Evolutionary conservation across 2,329 filamentous ascomycete species (phyloP), one percentile per base, ranked within the genome.

Genomic region (Colletotrichum chrysophilum): DNA sequence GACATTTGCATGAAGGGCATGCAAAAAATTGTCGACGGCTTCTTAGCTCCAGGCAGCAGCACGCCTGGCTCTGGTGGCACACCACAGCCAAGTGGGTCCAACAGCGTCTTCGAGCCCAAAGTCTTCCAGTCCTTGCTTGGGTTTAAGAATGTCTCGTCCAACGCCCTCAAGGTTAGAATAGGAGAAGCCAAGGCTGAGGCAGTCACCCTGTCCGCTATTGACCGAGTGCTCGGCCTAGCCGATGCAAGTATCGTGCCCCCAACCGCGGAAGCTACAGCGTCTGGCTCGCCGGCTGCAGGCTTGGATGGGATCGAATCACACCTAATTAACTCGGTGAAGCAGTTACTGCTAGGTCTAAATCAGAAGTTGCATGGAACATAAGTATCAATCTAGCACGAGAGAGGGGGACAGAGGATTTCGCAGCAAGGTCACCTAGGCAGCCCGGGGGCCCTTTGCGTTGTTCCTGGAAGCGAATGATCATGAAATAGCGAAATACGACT

Each of bases 171-270:
- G 56, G 80, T 78, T 0, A 85, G 84, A 56, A 80, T 85, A 66
- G 87, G 87, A 26, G 83, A 84, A 70, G 82, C 82, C 30, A 85
- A 84, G 74, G 86, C 88, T 14, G 87, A 90, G 77, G 84, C 85
- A 13, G 82, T 90, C 38, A 83, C 89, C 1, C 80, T 90, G 36
- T 89, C 88, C 3, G 88, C 88, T 14, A 88, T 90, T 62, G 86
- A 90, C 76, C 87, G 88, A 26, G 87, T 88, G 4, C 82, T 90
- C 8, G 88, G 88, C 4, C 84, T 90, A 21, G 85, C 87, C 5
- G 84, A 87, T 38, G 83, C 83, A 6, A 89, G 86, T 76, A 85
- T 87, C 30, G 80, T 86, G 24, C 80, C 84, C 3, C 83, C 82
- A 6, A 70, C 77, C 32, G 55, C 77, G 30, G 77, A 78, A 32